Percentiles rank a stretch among this genome's conserved stretches.
Conservation (phyloP, 495 filamentous ascomycete genomes). For the Entonaema liquescens region DNA sequence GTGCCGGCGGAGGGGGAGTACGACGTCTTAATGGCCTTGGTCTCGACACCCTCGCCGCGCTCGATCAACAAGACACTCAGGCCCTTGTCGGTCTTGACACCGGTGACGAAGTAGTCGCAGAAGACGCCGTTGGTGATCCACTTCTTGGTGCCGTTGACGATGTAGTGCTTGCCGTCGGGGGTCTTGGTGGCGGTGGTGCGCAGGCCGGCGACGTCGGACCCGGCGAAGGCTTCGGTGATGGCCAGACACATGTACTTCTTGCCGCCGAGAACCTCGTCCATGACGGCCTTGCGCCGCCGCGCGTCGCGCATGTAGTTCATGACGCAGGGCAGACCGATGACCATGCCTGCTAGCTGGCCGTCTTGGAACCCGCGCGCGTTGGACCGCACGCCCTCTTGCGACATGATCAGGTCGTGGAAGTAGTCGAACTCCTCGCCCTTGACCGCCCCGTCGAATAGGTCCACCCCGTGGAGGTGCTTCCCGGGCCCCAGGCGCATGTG, state of each 20-base stretch:
- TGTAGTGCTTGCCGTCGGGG: constrained; percentile 82
- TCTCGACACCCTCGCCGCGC: constrained; percentile 74
- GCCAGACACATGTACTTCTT: constrained; percentile 89
- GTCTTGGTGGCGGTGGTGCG: constrained; percentile 84
- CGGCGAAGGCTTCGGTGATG: constrained; percentile 90
- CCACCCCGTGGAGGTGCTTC: constrained; percentile 77
- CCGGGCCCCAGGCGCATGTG: constrained; percentile 88
- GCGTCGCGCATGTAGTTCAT: constrained; percentile 79
- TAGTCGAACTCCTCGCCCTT: constrained; percentile 87
- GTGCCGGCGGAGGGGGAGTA: constrained; percentile 85
- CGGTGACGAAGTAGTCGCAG: constrained; percentile 84
- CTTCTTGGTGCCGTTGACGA: constrained; percentile 91
- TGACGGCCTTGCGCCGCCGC: constrained; percentile 69
- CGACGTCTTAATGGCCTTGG: constrained; percentile 82
- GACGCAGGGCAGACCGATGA: constrained; percentile 82
- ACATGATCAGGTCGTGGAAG: constrained; percentile 81
- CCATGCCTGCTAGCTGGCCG: constrained; percentile 78
- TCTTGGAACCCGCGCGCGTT: constrained; percentile 74
- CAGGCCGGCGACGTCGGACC: constrained; percentile 84
- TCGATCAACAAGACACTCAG: constrained; percentile 81
- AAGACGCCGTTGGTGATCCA: constrained; percentile 94
- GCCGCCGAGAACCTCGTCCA: constrained; percentile 76
- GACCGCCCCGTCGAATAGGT: constrained; percentile 73
- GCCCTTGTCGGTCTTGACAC: constrained; percentile 83
- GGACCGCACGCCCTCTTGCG: constrained; percentile 75